A percentile compares a stretch with the other conserved stretches of the same genome.
Conservation (phyloP, 345 rosid genomes). For the Turritis glabra region DNA sequence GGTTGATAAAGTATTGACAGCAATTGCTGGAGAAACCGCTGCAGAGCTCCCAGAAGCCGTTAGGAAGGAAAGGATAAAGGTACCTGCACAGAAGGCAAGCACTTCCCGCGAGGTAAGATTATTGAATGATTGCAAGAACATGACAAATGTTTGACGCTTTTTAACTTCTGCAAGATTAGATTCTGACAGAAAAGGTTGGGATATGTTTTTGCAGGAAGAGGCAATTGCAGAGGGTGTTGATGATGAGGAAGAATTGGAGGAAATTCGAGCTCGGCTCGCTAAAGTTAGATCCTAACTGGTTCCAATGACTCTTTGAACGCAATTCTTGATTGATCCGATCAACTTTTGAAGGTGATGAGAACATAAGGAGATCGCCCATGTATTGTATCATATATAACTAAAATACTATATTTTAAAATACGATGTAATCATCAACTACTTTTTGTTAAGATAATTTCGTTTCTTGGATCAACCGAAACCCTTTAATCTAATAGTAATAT, state of each 20-base stretch:
- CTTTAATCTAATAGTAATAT: no score
- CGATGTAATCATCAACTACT: slow-evolving; percentile 4
- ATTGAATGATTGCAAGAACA: background rate
- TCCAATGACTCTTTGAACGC: background rate
- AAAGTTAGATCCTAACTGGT: slow-evolving; percentile 73
- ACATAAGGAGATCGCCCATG: background rate
- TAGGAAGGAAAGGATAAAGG: slow-evolving; percentile 73
- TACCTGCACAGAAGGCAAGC: slow-evolving; percentile 57
- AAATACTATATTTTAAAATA: background rate
- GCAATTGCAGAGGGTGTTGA: slow-evolving; percentile 78
- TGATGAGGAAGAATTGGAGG: slow-evolving; percentile 93
- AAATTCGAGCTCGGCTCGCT: slow-evolving; percentile 84
- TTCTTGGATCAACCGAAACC: no score
- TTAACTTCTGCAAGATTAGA: background rate
- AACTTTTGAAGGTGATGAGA: slow-evolving; percentile 3
- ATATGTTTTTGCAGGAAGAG: slow-evolving; percentile 61
- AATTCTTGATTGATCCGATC: background rate
- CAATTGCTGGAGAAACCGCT: slow-evolving; percentile 94
- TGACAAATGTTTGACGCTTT: background rate
- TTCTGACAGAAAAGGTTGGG: background rate
- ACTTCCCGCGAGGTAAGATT: slow-evolving; percentile 58
- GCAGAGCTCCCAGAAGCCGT: slow-evolving; percentile 87
- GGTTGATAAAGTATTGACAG: slow-evolving; percentile 90
- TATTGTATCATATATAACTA: slow-evolving; percentile 27
- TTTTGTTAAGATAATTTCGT: no score